phyloP scores from a whole-genome alignment of 2,329 filamentous ascomycete genomes.

The Neopestalotiopsis clavispora region DNA sequence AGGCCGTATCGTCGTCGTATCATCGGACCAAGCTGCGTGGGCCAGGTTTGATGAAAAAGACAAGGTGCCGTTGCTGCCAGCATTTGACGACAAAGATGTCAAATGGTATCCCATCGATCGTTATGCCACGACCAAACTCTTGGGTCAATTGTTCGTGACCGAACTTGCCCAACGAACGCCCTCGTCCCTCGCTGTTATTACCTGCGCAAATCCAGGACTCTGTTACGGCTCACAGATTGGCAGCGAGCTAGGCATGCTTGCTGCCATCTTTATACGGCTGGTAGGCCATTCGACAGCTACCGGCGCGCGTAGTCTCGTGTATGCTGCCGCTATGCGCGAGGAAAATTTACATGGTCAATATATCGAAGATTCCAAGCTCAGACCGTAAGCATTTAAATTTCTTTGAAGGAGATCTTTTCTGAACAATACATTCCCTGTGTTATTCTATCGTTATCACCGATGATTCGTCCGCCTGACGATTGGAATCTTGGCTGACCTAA shows the following conservation, averaged over 20 bases:
- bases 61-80: slow-evolving; percentile 21
- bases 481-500: background rate
- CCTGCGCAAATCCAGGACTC: background rate
- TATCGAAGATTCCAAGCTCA: background rate
- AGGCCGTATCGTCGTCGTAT: slow-evolving; percentile 31
- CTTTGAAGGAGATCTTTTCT: no score
- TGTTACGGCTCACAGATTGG: background rate
- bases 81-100: slow-evolving; percentile 20
- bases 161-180: slow-evolving; percentile 4
- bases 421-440: no score
- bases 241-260: background rate
- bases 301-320: background rate
- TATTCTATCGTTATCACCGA: no score
- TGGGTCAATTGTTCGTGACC: background rate
- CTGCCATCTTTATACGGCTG: background rate
- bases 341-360: background rate
- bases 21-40: slow-evolving; percentile 28
- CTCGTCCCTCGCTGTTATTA: background rate
- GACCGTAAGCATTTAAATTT: slow-evolving; percentile 17
- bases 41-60: slow-evolving; percentile 24
- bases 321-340: background rate
- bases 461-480: background rate
- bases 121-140: slow-evolving; percentile 28
- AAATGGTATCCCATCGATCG: slow-evolving; percentile 18
- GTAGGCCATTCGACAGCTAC: background rate